Evolutionary conservation across 2,329 filamentous ascomycete species (phyloP).

Genomic region (Cladophialophora carrionii): DNA sequence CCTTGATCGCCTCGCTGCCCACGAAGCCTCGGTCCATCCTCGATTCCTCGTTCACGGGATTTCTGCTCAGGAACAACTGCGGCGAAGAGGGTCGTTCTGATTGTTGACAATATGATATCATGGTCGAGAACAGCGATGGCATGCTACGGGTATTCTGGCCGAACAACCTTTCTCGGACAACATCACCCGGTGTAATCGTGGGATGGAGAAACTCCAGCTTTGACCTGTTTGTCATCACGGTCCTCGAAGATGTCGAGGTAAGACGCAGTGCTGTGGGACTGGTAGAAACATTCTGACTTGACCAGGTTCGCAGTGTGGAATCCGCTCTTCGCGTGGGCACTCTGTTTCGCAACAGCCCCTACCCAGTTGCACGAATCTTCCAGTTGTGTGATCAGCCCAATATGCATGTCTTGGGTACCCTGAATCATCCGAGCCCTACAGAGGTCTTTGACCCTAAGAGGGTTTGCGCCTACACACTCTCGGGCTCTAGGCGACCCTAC

Average conservation of each 20-base stretch:
- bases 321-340: slow-evolving; percentile 82
- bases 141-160: slow-evolving; percentile 99
- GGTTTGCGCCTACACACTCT: slow-evolving; percentile 63
- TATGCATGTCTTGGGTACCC: slow-evolving; percentile 82
- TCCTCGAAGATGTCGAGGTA: slow-evolving; percentile 90
- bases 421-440: slow-evolving; percentile 62
- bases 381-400: slow-evolving; percentile 79
- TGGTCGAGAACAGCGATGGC: slow-evolving; percentile 69
- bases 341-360: slow-evolving; percentile 78
- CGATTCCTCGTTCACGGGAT: slow-evolving; percentile 76
- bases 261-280: slow-evolving; percentile 39
- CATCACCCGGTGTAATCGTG: slow-evolving; percentile 80
- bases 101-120: slow-evolving; percentile 59
- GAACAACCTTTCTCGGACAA: slow-evolving; percentile 74
- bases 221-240: slow-evolving; percentile 86
- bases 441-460: slow-evolving; percentile 68
- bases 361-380: slow-evolving; percentile 78
- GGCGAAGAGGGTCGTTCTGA: slow-evolving; percentile 92
- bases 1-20: slow-evolving; percentile 76
- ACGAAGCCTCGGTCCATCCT: slow-evolving; percentile 76
- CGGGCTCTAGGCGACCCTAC: slow-evolving; percentile 62
- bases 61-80: slow-evolving; percentile 92
- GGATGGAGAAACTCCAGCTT: slow-evolving; percentile 93
- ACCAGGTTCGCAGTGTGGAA: slow-evolving; percentile 75
- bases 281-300: slow-evolving; percentile 8